phyloP scores from a whole-genome alignment of 768 basidiomycete species.

The Nidularia sp. region DNA sequence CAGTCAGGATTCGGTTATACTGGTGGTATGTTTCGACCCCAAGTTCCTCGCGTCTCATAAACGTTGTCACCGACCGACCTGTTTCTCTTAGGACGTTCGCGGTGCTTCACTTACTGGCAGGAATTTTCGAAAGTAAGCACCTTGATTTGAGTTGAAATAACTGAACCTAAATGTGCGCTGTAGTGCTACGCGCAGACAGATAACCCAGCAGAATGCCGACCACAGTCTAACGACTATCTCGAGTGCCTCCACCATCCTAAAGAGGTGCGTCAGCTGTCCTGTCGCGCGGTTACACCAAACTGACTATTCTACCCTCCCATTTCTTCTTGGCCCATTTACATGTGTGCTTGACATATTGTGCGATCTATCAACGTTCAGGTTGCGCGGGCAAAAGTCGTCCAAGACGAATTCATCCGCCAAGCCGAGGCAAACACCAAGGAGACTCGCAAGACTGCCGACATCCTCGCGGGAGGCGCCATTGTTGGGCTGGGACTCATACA shows the following conservation, averaged over 20 bases:
- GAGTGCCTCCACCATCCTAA: slow-evolving; percentile 89
- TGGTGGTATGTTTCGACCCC: slow-evolving; percentile 27
- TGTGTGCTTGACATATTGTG: no score
- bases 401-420: slow-evolving; percentile 67
- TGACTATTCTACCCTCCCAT: background rate
- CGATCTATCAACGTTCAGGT: slow-evolving; percentile 29
- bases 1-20: slow-evolving; percentile 45
- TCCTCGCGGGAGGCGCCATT: slow-evolving; percentile 69
- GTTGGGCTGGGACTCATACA: slow-evolving; percentile 75
- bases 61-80: background rate
- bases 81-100: slow-evolving; percentile 57
- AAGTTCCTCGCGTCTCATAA: background rate
- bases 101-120: slow-evolving; percentile 92
- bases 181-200: slow-evolving; percentile 88
- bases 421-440: slow-evolving; percentile 63
- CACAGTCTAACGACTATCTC: slow-evolving; percentile 79
- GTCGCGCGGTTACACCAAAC: background rate
- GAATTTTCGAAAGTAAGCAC: slow-evolving; percentile 68
- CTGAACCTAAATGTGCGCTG: background rate
- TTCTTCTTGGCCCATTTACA: no score
- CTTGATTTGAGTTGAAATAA: background rate
- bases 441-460: slow-evolving; percentile 66
- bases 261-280: slow-evolving; percentile 53
- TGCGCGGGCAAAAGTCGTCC: slow-evolving; percentile 57
- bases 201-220: slow-evolving; percentile 64